Percentiles rank a stretch among this genome's conserved stretches.
Conservation (phyloP, 495 filamentous ascomycete genomes). For the Saxophila tyrrhenica region DNA sequence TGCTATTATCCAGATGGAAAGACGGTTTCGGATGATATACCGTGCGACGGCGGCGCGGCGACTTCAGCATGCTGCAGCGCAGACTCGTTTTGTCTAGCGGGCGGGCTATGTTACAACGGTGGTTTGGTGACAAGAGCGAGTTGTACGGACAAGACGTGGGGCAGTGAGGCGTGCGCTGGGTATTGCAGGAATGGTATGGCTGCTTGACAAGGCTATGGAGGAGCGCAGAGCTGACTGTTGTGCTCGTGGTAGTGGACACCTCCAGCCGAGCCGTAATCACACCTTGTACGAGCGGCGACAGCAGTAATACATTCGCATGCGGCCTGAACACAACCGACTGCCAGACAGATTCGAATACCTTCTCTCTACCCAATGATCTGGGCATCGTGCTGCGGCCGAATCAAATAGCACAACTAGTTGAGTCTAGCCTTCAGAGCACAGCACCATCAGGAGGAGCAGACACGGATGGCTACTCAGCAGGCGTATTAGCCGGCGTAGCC, state of each 20-base stretch:
- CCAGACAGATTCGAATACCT: constrained; percentile 5
- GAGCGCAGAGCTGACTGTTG: not conserved
- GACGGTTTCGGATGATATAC: constrained; percentile 4
- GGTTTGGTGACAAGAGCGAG: constrained; percentile 7
- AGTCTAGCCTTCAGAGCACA: not conserved
- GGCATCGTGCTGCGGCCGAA: constrained; percentile 4
- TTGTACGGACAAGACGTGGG: constrained; percentile 15
- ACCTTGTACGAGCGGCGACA: constrained; percentile 6
- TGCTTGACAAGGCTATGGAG: not conserved
- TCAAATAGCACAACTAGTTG: constrained; percentile 5
- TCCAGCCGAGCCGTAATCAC: not conserved
- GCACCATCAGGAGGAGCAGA: not conserved
- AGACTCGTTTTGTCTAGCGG: constrained; percentile 8
- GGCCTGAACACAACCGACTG: constrained; percentile 8
- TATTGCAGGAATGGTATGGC: constrained; percentile 9
- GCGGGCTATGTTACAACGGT: constrained; percentile 5
- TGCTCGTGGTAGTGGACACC: not conserved
- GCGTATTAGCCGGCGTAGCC: constrained; percentile 4
- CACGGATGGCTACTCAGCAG: not conserved
- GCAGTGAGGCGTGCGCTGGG: constrained; percentile 3
- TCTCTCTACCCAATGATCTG: constrained; percentile 2
- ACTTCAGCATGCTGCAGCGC: constrained; percentile 7
- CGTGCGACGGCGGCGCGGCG: constrained; percentile 4
- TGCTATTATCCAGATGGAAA: constrained; percentile 15
- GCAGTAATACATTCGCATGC: constrained; percentile 11